phyloP scores from a whole-genome alignment of 345 rosid genomes.

The Lepidium sativum region DNA sequence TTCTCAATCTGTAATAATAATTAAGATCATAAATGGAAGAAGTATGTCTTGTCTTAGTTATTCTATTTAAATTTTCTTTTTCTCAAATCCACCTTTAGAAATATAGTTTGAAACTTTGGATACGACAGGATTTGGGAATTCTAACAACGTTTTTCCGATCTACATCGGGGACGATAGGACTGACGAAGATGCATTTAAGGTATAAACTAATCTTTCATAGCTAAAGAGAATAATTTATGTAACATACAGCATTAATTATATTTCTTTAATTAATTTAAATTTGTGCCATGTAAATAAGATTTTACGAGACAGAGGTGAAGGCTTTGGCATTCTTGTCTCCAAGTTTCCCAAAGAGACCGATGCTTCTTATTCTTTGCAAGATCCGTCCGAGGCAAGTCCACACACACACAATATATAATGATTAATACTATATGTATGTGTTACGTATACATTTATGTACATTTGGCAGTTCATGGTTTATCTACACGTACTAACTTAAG shows the following conservation, averaged over 20 bases:
- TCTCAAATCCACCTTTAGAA: slow-evolving; percentile 13
- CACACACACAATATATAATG: background rate
- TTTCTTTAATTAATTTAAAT: background rate
- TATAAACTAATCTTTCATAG: slow-evolving; percentile 28
- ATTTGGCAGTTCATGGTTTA: background rate
- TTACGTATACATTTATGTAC: too few relatives aligned
- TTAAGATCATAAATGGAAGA: too few relatives aligned
- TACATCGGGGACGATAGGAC: slow-evolving; percentile 96
- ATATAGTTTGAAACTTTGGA: background rate
- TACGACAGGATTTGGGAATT: slow-evolving; percentile 59
- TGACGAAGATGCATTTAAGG: slow-evolving; percentile 98
- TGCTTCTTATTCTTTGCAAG: slow-evolving; percentile 79
- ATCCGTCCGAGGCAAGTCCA: slow-evolving; percentile 53
- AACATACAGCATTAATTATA: too few relatives aligned
- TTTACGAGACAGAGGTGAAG: slow-evolving; percentile 68
- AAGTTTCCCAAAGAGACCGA: slow-evolving; percentile 74
- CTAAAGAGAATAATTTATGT: too few relatives aligned
- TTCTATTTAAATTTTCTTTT: background rate
- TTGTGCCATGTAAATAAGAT: slow-evolving; percentile 34
- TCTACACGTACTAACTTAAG: background rate
- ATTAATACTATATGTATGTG: background rate
- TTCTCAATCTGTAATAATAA: background rate
- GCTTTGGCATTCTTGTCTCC: slow-evolving; percentile 86
- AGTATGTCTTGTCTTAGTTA: too few relatives aligned
- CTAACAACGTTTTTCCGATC: slow-evolving; percentile 68